Percentiles rank a stretch among this genome's conserved stretches.
phyloP scores from a whole-genome alignment of 73 alveolate genomes.

The Paramecium biaurelia region DNA sequence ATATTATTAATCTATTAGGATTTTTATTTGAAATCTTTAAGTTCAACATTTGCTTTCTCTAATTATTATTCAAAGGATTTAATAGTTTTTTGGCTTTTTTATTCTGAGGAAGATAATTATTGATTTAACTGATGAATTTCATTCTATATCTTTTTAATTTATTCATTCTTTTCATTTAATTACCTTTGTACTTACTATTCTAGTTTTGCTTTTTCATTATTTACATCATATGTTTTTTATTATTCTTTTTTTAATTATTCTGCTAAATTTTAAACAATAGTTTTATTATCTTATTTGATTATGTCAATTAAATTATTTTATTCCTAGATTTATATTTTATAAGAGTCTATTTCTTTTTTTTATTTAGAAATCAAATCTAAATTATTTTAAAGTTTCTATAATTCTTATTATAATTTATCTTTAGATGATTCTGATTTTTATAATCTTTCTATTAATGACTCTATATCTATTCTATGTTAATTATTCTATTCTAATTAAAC shows the following conservation, averaged over 20 bases:
- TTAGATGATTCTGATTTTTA: neutral
- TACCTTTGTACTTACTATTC: neutral
- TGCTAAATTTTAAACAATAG: neutral
- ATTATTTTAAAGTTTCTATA: neutral
- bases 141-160: neutral
- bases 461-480: neutral
- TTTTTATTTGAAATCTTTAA: neutral
- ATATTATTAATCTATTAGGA: neutral
- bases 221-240: neutral
- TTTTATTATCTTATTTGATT: neutral
- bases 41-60: neutral
- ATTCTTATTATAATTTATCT: neutral
- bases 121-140: neutral
- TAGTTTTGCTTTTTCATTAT: neutral
- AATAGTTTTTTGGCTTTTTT: neutral
- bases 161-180: neutral
- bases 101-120: neutral
- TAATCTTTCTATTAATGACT: neutral
- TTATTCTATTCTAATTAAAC: neutral
- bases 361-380: neutral
- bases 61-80: neutral
- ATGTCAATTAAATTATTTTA: neutral
- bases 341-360: neutral
- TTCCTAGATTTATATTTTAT: neutral
- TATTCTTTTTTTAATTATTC: neutral